Evolutionary conservation across 2,329 filamentous ascomycete genomes (phyloP), one percentile per base, ranked within the genome.

Genomic region (Apiospora malaysiana): DNA sequence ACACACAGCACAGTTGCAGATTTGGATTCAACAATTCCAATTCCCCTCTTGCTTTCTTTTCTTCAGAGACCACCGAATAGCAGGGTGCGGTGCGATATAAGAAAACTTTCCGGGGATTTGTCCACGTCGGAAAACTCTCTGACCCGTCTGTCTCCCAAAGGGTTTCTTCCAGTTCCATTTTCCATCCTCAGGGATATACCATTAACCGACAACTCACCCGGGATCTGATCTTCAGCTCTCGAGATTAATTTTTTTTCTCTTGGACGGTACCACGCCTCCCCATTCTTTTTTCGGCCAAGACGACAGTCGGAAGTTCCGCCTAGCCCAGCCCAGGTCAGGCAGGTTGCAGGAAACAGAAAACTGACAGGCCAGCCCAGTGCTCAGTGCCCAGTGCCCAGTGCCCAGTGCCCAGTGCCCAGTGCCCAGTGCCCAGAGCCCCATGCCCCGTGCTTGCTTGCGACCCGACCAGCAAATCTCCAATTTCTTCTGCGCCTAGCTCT

Each of bases 51-150:
- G 56, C 56, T 63, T 63, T n/a, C 32, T 63, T 63, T 63, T 40
- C 37, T 40, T 14, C 32, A 63, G 18, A 63, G 56, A 63, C 51
- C 37, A 21, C 27, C 12, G 42, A 37, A 56, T 32, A 32, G 21
- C 27, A 37, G 18, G 4, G 8, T 23, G 27, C 27, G 4, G 8
- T 23, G 27, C 27, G 21, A 40, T 63, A 63, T 63, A 67, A 67
- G 65, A 67, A 67, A 67, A 67, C 65, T 67, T 67, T 67, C 65
- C 51, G 51, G 42, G 25, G 23, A 67, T 21, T 67, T 67, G n/a
- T 45, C 65, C 40, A 67, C 25, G 40, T 63, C 40, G 56, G 27
- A 32, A 32, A 63, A 63, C 56, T 63, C 56, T 40, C 56, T 63
- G 56, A 40, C 56, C 56, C 56, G 32, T 63, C 32, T 63, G 32